Evolutionary conservation across 116 monocot species (phyloP).

Genomic region (Papilionanthe hybrid): DNA sequence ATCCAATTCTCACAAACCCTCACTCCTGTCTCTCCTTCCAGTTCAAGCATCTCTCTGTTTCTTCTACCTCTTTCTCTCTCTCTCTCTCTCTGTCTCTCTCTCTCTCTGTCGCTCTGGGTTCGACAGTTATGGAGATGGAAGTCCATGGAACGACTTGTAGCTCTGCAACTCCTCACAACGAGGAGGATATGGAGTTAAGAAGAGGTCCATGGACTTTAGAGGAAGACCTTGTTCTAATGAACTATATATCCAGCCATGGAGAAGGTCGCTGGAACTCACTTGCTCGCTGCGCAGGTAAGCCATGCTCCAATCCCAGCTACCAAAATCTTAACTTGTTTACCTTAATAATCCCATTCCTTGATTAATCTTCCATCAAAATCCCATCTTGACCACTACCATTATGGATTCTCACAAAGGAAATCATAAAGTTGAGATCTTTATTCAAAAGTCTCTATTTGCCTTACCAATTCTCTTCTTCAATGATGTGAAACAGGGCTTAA

Average conservation of each 20-base stretch:
- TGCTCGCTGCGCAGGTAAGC: constrained; percentile 47
- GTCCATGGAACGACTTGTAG: background rate
- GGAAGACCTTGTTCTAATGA: constrained; percentile 47
- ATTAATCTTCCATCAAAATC: background rate
- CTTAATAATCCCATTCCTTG: no score
- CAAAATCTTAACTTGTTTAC: no score
- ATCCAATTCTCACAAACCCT: background rate
- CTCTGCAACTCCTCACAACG: constrained; percentile 5
- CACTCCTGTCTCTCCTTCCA: no score
- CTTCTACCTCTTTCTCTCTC: no score
- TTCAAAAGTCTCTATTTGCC: background rate
- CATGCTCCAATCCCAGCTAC: background rate
- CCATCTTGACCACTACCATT: background rate
- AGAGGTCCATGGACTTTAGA: constrained; percentile 67
- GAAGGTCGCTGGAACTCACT: constrained; percentile 79
- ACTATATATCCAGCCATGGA: constrained; percentile 51
- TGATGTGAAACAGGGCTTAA: constrained; percentile 20
- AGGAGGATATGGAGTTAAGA: constrained; percentile 44
- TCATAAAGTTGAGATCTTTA: background rate
- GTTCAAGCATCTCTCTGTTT: background rate
- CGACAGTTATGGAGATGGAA: background rate
- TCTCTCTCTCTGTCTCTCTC: no score
- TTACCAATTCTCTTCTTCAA: no score
- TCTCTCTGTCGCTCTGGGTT: background rate
- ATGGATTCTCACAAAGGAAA: background rate